Percentiles rank a stretch among this genome's conserved stretches.
Evolutionary conservation across 331 rosid species (phyloP).

Genomic region (Saraca asoca): DNA sequence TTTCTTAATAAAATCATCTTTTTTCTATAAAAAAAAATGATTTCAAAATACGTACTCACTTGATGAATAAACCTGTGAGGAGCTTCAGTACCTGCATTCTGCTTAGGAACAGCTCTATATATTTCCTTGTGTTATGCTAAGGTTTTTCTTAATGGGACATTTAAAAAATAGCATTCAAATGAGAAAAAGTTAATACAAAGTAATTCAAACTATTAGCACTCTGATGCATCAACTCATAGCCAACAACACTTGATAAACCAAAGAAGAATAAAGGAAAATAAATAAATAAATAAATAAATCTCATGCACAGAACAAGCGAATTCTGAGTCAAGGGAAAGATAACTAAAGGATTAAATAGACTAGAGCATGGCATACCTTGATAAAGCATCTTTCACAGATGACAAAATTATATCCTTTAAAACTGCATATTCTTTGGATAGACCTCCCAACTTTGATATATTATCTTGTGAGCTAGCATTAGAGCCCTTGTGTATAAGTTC

Average conservation of each 20-base stretch:
- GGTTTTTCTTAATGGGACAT: neutral
- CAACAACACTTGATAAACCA: conserved; percentile 25
- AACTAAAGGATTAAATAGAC: conserved; percentile 14
- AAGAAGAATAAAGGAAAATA: conserved; percentile 6
- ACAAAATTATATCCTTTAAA: conserved; percentile 66
- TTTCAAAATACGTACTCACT: no score
- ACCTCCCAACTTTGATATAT: conserved; percentile 66
- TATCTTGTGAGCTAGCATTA: conserved; percentile 34
- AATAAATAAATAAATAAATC: no score
- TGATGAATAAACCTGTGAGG: no score
- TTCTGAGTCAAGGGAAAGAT: conserved; percentile 19
- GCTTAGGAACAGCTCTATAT: no score
- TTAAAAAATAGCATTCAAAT: neutral
- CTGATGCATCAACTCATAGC: conserved; percentile 14
- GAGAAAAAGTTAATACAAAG: conserved; percentile 14
- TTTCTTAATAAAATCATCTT: no score
- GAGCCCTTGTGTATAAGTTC: conserved; percentile 39
- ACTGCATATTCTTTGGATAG: conserved; percentile 72
- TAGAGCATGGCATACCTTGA: conserved; percentile 58
- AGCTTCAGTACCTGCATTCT: neutral
- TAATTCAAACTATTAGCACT: conserved; percentile 18
- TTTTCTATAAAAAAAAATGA: no score
- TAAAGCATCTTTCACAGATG: conserved; percentile 51
- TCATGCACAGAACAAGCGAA: conserved; percentile 27
- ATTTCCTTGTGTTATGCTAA: conserved; percentile 10